Conservation (phyloP, 257 asterid species). For the Parsonsia alboflavescens region DNA sequence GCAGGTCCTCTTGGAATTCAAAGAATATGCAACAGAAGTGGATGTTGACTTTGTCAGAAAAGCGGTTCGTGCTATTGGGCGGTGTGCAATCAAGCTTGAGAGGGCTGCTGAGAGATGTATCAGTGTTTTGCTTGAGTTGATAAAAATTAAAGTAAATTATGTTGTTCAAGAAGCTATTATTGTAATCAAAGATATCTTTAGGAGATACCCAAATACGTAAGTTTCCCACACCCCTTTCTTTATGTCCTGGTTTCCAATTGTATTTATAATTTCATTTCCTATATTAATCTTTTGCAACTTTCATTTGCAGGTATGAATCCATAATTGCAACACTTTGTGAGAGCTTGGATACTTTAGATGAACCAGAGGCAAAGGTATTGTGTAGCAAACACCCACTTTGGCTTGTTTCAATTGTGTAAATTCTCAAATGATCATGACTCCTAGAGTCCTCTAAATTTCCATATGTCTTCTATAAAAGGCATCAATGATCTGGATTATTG, state of each 20-base stretch:
- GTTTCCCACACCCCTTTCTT: slow-evolving; percentile 17
- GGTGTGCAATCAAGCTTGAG: slow-evolving; percentile 98
- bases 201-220: slow-evolving; percentile 99
- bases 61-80: slow-evolving; percentile 99
- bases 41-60: slow-evolving; percentile 98
- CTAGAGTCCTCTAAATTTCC: slow-evolving; percentile 14
- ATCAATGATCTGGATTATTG: slow-evolving; percentile 99
- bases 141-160: slow-evolving; percentile 97
- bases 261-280: slow-evolving; percentile 14
- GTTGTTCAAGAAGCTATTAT: slow-evolving; percentile 99
- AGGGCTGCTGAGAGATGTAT: slow-evolving; percentile 99
- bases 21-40: slow-evolving; percentile 99
- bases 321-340: slow-evolving; percentile 98
- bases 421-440: background rate
- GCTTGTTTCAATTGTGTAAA: slow-evolving; percentile 3
- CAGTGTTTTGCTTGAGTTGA: slow-evolving; percentile 97
- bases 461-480: slow-evolving; percentile 50
- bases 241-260: slow-evolving; percentile 9
- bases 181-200: slow-evolving; percentile 94
- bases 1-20: slow-evolving; percentile 93
- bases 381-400: background rate
- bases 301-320: slow-evolving; percentile 71
- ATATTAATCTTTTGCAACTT: slow-evolving; percentile 10
- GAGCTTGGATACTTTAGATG: slow-evolving; percentile 96
- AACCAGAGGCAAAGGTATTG: slow-evolving; percentile 98